Base-by-base conservation (phyloP, 441 rosid species). In the Biscutella auriculata region DNA sequence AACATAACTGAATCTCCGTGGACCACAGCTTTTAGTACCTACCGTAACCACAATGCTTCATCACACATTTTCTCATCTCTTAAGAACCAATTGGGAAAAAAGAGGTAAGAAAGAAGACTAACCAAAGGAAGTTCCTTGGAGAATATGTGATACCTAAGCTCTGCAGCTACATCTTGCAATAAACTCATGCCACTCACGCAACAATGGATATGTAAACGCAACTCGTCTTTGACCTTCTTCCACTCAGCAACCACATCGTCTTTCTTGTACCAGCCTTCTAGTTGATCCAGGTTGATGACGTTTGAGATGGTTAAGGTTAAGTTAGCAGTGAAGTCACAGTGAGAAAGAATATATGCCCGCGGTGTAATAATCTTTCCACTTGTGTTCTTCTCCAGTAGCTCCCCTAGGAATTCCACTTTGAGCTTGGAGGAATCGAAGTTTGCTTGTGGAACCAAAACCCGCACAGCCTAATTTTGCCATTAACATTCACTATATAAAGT, bases 161-260 rank as follows among this genome's bases (percentile, higher is more conserved):
- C 94, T 0, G 92, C 97, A 53, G 89, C 87, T 42, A 87, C 73
- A 68, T 90, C 92, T 27, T 75, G 63, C 65, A 77, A 46, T 9
- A 79, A 67, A 72, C 79, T 87, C 4, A 82, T 85, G 23, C 97
- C 85, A 23, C 94, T 85, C 3, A 87, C 87, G 27, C 68, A 85
- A 70, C 97, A 90, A 64, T 87, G 95, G 49, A 83, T 71, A 53
- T 82, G 86, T 50, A 90, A 78, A 16, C 79, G 61, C 69, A 83
- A 36, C 48, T 81, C 70, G 28, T 75, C 83, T 11, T 79, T 82
- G 29, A 80, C 76, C 57, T 74, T 77, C 79, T 83, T 87, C 94
- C 97, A 90, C 77, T 85, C 94, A 10, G 92, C 92, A 68, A 83
- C 88, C 56, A 85, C 90, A 61, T 90, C 95, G 57, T 90, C 97